Evolutionary conservation across 1,284 basidiomycete species (phyloP).

Genomic region (Retiboletus flavoniger): DNA sequence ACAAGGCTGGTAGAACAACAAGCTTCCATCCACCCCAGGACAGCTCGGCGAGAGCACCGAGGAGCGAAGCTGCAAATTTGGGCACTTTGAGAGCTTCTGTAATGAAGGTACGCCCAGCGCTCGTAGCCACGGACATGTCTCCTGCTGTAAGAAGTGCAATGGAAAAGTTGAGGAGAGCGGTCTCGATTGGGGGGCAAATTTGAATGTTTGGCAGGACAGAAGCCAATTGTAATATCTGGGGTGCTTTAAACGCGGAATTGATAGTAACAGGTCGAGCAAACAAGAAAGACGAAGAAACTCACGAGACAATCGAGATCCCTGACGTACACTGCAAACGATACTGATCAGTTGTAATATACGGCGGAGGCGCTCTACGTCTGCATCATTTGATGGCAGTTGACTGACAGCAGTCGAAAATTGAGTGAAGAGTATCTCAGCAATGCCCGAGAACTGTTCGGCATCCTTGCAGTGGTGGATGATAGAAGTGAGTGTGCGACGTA

Average conservation of each 20-base stretch:
- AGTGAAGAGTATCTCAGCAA: slow-evolving; percentile 55
- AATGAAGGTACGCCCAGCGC: slow-evolving; percentile 59
- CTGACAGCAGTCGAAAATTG: slow-evolving; percentile 29
- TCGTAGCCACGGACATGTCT: slow-evolving; percentile 65
- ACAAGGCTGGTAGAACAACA: slow-evolving; percentile 55
- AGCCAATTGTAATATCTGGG: slow-evolving; percentile 50
- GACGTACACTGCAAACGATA: slow-evolving; percentile 56
- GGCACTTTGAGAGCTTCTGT: slow-evolving; percentile 41
- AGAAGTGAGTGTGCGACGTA: slow-evolving; percentile 74
- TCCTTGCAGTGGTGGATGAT: slow-evolving; percentile 78
- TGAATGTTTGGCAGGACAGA: slow-evolving; percentile 42
- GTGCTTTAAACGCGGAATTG: slow-evolving; percentile 34
- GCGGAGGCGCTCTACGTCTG: slow-evolving; percentile 32
- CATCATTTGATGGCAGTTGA: slow-evolving; percentile 13
- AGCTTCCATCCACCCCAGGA: slow-evolving; percentile 75
- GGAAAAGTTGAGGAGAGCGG: slow-evolving; percentile 49
- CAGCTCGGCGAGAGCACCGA: slow-evolving; percentile 58
- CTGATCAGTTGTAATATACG: slow-evolving; percentile 49
- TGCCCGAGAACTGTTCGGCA: slow-evolving; percentile 57
- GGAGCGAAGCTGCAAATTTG: slow-evolving; percentile 52
- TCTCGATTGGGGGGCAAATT: slow-evolving; percentile 38
- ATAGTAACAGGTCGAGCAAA: neutral
- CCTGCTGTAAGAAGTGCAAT: slow-evolving; percentile 55
- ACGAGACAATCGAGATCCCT: slow-evolving; percentile 64
- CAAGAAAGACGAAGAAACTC: slow-evolving; percentile 23